Base-by-base conservation (phyloP, 257 asterid genomes). In the Solanum stenotomum region DNA sequence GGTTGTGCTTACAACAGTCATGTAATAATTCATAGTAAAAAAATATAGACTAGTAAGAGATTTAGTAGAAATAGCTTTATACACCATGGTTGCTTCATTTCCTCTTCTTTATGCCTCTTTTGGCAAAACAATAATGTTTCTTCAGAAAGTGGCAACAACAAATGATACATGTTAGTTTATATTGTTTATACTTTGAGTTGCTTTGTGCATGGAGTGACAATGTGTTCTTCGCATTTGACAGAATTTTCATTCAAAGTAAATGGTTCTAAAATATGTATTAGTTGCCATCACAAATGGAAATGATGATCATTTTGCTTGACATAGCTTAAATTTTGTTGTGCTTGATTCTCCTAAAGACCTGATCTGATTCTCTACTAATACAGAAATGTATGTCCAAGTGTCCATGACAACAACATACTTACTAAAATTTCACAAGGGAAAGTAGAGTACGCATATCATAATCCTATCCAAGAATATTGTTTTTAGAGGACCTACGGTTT, bases 21-120 rank as follows among this genome's bases (percentile, higher is more conserved):
- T 65, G 76, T 89, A 86, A 89, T 89, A 72, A 83, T 46, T 79
- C 67, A 89, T 89, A 59, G 87, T 37, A 59, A 61, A 82, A 65
- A 82, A 78, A 59, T 71, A 85, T 91, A 89, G 87, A 79, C 56
- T 52, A 40, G 42, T 79, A 87, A 89, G 87, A 86, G 88, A 83
- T 72, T 34, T 56, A 75, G 77, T 85, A 82, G 82, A 8, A 25
- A 89, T 49, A 85, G 70, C 84, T 42, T 70, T 68, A 33, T 72
- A 83, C 76, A 59, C 68, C 59, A 40, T 40, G 13, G 46, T 16
- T 85, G 87, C 40, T 71, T 89, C 56, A 87, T 81, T 29, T 31
- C 42, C 68, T 65, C 34, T 34, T 29, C 59, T 71, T 83, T 87
- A 37, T 85, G 61, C 88, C 63, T 42, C 29, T 67, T 12, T 52